Base-by-base conservation (phyloP, 768 basidiomycete species). In the Suillus subalutaceus region DNA sequence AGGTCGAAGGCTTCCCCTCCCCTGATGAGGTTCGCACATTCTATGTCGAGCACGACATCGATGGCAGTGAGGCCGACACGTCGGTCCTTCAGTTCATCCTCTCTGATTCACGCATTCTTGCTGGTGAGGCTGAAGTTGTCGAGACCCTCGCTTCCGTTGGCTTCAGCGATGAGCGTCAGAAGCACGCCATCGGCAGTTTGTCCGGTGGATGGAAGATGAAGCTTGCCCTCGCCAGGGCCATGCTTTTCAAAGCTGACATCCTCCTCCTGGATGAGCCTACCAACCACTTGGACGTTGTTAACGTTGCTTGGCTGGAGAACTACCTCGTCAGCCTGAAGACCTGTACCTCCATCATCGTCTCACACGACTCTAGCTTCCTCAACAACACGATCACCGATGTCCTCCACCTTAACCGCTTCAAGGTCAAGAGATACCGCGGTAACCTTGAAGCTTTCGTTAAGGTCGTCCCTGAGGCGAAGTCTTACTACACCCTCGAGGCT, bases 201-300 rank as follows among this genome's bases (percentile, higher is more conserved):
- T 98, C 96, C 53, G 96, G 96, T 87, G 96, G 96, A 84, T 97
- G 96, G 96, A 98, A 98, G 88, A 98, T 98, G 96, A 98, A 97
- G 87, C 90, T 98, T 69, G 96, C 96, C 48, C 88, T 98, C 67
- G 96, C 96, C 66, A 89, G 96, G 68, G 96, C 96, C 60, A 97
- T 98, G 89, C 86, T 98, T 55, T 98, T 98, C 92, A 93, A 92
- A 84, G 96, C 96, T 68, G 96, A 98, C 74, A 98, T 98, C 75
- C 89, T 98, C 61, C 83, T 97, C 35, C 92, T 97, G 70, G 96
- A 97, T 79, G 96, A 97, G 83, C 96, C 96, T 55, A 97, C 96
- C 83, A 94, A 94, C 85, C 92, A 94, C 79, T 87, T 98, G 82
- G 96, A 98, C 72, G 96, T 98, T 70, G 89, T 97, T 81, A 98